These are phyloP conservation scores for Alloteropsis angusta DNA, from an alignment of 202 grass and related monocot genomes.

Conservation along the genomic window DNA sequence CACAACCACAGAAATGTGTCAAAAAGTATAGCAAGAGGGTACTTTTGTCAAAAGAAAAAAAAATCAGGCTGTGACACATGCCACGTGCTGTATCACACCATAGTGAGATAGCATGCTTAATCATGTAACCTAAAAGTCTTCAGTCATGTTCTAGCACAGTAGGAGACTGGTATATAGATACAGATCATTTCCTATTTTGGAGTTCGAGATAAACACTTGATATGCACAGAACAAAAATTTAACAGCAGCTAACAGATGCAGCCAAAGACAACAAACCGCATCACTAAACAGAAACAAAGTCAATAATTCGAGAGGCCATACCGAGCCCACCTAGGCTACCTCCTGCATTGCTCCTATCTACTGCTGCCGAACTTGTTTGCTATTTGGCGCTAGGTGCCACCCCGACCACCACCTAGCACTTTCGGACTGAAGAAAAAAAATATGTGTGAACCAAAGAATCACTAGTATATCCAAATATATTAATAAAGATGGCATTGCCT, in stretches of 20 bases:
- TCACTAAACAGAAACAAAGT: not conserved
- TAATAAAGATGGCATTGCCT: not conserved
- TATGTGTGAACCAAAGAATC: not conserved
- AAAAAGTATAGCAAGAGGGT: not conserved
- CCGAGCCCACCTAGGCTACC: not conserved
- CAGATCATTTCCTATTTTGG: not conserved
- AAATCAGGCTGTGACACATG: not conserved
- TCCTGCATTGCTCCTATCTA: not conserved
- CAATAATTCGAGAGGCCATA: not conserved
- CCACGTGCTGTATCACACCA: not conserved
- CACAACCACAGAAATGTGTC: not conserved
- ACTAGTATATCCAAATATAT: not conserved
- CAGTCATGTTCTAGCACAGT: not conserved
- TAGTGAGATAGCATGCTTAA: not conserved
- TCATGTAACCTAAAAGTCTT: not conserved
- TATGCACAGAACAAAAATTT: not conserved
- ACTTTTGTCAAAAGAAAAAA: not conserved
- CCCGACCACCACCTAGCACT: not conserved
- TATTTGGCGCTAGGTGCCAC: not conserved
- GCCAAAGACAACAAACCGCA: not conserved
- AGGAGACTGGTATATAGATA: not conserved
- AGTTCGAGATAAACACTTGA: not conserved
- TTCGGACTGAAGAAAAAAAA: not conserved
- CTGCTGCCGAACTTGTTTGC: not conserved
- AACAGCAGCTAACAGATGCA: constrained; percentile 3